Percentiles rank a stretch among this genome's conserved stretches.
phyloP scores from a whole-genome alignment of 2,329 filamentous ascomycete genomes.

The Botryosphaeria dothidea region DNA sequence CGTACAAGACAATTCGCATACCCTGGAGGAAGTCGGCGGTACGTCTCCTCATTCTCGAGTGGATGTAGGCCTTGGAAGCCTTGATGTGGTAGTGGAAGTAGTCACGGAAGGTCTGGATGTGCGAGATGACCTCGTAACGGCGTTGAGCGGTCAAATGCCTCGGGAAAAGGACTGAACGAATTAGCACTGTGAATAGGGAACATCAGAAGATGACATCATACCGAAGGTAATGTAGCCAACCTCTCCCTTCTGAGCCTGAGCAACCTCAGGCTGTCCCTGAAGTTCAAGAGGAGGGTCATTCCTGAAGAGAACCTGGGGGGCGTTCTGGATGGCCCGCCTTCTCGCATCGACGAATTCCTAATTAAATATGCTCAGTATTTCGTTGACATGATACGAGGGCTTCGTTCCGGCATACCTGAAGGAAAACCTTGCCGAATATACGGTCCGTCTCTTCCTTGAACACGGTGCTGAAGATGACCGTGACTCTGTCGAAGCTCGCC shows the following conservation, averaged over 20 bases:
- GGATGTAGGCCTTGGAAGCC: slow-evolving; percentile 98
- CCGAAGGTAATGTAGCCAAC: slow-evolving; percentile 98
- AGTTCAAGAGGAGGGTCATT: slow-evolving; percentile 93
- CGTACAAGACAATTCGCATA: slow-evolving; percentile 44
- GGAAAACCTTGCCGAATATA: slow-evolving; percentile 96
- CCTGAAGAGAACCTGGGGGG: slow-evolving; percentile 93
- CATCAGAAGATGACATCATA: slow-evolving; percentile 45
- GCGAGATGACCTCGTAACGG: slow-evolving; percentile 93
- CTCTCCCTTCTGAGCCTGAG: slow-evolving; percentile 70
- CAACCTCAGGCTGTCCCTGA: slow-evolving; percentile 81
- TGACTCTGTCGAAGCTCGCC: slow-evolving; percentile 94
- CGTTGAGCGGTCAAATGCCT: slow-evolving; percentile 88
- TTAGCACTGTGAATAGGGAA: slow-evolving; percentile 27
- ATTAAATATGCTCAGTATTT: slow-evolving; percentile 26
- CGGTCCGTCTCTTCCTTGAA: slow-evolving; percentile 98
- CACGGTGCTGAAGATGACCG: slow-evolving; percentile 97
- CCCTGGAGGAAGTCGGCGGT: slow-evolving; percentile 98
- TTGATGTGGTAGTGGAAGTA: slow-evolving; percentile 99
- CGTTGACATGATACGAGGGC: not conserved
- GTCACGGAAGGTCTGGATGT: slow-evolving; percentile 99
- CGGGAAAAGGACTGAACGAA: slow-evolving; percentile 78
- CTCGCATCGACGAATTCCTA: slow-evolving; percentile 93
- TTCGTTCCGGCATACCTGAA: slow-evolving; percentile 57
- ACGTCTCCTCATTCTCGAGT: slow-evolving; percentile 95
- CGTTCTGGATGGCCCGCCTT: slow-evolving; percentile 94